Evolutionary conservation across 495 filamentous ascomycete genomes (phyloP).

Genomic region (Physcia stellaris): DNA sequence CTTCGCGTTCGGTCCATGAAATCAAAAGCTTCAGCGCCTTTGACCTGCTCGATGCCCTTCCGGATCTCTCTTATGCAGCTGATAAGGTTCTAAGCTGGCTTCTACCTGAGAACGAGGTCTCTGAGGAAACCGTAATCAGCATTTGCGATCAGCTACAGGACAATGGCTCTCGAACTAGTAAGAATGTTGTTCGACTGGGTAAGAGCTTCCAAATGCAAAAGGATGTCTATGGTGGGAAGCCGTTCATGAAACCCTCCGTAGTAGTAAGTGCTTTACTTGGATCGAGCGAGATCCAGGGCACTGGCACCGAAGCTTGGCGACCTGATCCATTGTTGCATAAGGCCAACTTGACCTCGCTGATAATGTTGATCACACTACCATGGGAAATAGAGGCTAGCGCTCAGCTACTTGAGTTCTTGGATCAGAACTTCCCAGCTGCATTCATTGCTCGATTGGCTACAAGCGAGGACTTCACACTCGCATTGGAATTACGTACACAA

Average conservation of each 20-base stretch:
- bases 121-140: constrained; percentile 11
- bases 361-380: constrained; percentile 18
- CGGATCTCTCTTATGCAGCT: constrained; percentile 18
- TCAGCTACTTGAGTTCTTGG: constrained; percentile 14
- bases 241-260: constrained; percentile 17
- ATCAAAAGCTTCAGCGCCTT: constrained; percentile 18
- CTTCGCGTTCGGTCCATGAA: constrained; percentile 22
- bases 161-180: constrained; percentile 18
- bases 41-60: constrained; percentile 19
- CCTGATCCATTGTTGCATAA: constrained; percentile 25
- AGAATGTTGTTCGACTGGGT: constrained; percentile 13
- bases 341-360: constrained; percentile 29
- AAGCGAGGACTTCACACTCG: constrained; percentile 10
- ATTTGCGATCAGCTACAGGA: constrained; percentile 18
- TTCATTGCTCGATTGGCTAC: constrained; percentile 14
- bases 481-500: constrained; percentile 28
- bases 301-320: constrained; percentile 11
- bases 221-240: constrained; percentile 15
- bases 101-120: constrained; percentile 14
- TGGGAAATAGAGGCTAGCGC: constrained; percentile 7
- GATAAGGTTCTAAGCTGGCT: constrained; percentile 20
- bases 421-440: constrained; percentile 20
- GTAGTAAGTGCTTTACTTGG: constrained; percentile 18
- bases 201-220: constrained; percentile 14
- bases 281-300: constrained; percentile 7